Conservation (phyloP, 768 basidiomycete genomes). For the Lentinula detonsa region DNA sequence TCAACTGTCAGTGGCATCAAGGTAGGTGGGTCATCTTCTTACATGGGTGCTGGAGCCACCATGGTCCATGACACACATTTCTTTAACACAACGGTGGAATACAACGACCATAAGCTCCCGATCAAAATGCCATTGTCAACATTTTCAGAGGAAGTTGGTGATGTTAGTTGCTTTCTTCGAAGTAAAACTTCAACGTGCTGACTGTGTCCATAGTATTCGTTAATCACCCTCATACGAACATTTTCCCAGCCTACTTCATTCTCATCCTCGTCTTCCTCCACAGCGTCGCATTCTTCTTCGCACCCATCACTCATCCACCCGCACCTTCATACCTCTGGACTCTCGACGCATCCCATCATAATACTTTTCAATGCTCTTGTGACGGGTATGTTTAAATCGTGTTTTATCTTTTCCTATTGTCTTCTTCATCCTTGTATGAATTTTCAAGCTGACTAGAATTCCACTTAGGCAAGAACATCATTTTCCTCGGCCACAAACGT, state of each 20-base stretch:
- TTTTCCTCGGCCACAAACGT: slow-evolving; percentile 87
- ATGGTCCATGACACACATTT: slow-evolving; percentile 88
- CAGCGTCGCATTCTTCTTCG: slow-evolving; percentile 17
- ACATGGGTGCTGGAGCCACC: slow-evolving; percentile 41
- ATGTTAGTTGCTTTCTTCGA: slow-evolving; percentile 46
- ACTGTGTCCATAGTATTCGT: slow-evolving; percentile 61
- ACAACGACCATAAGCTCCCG: slow-evolving; percentile 78
- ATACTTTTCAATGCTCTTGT: slow-evolving; percentile 94
- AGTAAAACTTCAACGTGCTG: not conserved
- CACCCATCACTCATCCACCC: slow-evolving; percentile 66
- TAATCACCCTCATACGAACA: slow-evolving; percentile 84
- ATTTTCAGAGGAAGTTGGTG: slow-evolving; percentile 94
- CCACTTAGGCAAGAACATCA: slow-evolving; percentile 63
- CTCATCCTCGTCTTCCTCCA: not conserved
- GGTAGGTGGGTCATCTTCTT: slow-evolving; percentile 32
- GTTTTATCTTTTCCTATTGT: not conserved
- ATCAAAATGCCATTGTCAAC: slow-evolving; percentile 87
- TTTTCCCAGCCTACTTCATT: slow-evolving; percentile 36
- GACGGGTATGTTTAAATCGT: slow-evolving; percentile 41
- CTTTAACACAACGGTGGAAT: slow-evolving; percentile 79
- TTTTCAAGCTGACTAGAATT: no score
- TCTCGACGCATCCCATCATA: slow-evolving; percentile 88
- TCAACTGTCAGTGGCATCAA: slow-evolving; percentile 22
- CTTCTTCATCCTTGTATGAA: no score
- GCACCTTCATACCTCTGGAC: slow-evolving; percentile 89